Percentiles rank a stretch among this genome's conserved stretches.
Conservation (phyloP, 2,329 filamentous ascomycete species). For the Cladosporium sp. region DNA sequence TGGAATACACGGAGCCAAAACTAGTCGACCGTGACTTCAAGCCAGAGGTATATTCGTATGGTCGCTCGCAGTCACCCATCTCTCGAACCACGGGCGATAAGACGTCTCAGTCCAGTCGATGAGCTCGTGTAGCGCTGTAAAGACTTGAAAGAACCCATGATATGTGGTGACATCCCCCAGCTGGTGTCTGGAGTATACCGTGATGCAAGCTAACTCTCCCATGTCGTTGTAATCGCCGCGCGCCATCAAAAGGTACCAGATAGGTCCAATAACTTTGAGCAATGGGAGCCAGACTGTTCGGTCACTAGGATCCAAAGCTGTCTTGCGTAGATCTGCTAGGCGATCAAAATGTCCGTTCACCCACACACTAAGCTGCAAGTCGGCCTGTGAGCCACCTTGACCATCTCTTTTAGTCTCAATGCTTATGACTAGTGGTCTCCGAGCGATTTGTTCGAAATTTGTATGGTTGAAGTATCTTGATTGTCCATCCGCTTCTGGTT, state of each 20-base stretch:
- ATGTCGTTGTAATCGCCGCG: not conserved
- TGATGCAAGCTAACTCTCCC: not conserved
- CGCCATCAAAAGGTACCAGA: slow-evolving; percentile 1
- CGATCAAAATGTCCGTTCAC: not conserved
- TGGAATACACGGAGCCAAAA: too few relatives aligned
- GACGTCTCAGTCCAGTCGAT: not conserved
- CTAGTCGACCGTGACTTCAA: too few relatives aligned
- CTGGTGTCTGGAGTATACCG: not conserved
- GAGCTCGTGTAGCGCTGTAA: not conserved
- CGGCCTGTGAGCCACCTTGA: not conserved
- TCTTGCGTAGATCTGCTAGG: not conserved
- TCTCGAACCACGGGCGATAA: not conserved
- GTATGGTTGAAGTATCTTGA: slow-evolving; percentile 8
- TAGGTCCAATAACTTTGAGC: not conserved
- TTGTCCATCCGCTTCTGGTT: not conserved
- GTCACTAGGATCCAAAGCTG: not conserved
- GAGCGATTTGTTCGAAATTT: not conserved
- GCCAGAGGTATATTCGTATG: not conserved
- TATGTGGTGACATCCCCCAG: slow-evolving; percentile 2
- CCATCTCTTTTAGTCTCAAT: not conserved
- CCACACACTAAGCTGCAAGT: slow-evolving; percentile 2
- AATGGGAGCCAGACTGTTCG: not conserved
- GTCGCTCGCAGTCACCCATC: not conserved
- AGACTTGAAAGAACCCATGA: not conserved
- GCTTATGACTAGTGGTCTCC: not conserved